A percentile compares a stretch with the other conserved stretches of the same genome.
These are phyloP conservation scores for Trypanosoma avium DNA, from an alignment of 208 protist species.

Conservation along the genomic window DNA sequence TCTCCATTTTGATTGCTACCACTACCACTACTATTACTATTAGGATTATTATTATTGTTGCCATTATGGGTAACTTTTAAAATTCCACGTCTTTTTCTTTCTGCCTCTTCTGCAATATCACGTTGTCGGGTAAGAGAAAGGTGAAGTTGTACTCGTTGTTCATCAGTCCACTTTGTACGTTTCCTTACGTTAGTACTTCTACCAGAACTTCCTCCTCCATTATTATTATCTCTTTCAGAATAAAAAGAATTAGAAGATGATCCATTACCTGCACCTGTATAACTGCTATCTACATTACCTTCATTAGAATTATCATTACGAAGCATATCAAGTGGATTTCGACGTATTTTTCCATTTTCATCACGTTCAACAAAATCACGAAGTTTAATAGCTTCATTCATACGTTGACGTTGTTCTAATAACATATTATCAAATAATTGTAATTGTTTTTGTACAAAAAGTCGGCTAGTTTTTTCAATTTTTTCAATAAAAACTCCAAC, in stretches of 20 bases:
- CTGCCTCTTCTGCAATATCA: slow-evolving; percentile 58
- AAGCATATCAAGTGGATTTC: slow-evolving; percentile 9
- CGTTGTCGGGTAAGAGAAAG: slow-evolving; percentile 83
- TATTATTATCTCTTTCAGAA: slow-evolving; percentile 9
- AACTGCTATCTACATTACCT: neutral
- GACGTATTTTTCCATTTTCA: slow-evolving; percentile 46
- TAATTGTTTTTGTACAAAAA: slow-evolving; percentile 80
- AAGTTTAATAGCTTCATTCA: slow-evolving; percentile 61
- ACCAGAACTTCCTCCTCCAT: neutral
- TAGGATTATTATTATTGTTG: neutral
- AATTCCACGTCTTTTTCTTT: slow-evolving; percentile 47
- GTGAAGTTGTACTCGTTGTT: slow-evolving; percentile 87
- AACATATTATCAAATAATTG: slow-evolving; percentile 79
- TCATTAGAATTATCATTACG: slow-evolving; percentile 2
- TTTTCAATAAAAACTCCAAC: slow-evolving; percentile 90
- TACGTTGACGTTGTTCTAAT: slow-evolving; percentile 68
- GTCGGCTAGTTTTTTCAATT: slow-evolving; percentile 72
- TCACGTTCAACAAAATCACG: slow-evolving; percentile 80
- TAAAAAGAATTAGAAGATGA: slow-evolving; percentile 26
- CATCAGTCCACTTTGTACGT: slow-evolving; percentile 76
- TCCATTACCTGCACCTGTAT: slow-evolving; percentile 10
- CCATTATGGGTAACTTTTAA: slow-evolving; percentile 4
- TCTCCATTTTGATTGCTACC: neutral
- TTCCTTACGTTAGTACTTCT: neutral
- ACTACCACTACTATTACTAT: neutral